Evolutionary conservation across 768 basidiomycete genomes (phyloP).

Genomic region (Daedaleopsis sinensis): DNA sequence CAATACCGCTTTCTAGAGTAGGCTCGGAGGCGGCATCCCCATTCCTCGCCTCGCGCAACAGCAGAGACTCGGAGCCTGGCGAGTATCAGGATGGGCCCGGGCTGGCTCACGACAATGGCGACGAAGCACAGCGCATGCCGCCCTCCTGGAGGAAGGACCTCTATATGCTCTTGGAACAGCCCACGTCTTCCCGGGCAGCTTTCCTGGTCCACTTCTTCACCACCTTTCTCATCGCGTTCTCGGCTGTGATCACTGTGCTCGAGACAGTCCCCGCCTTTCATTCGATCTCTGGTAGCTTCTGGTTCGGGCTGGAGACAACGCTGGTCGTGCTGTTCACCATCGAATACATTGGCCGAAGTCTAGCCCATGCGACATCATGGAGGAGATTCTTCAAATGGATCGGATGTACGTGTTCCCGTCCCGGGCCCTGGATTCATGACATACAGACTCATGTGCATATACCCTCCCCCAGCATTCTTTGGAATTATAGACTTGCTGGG

Average conservation of each 20-base stretch:
- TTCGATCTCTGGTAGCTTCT: conserved; percentile 64
- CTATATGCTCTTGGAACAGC: conserved; percentile 77
- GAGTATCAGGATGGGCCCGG: conserved; percentile 16
- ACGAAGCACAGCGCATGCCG: conserved; percentile 20
- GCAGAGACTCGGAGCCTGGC: conserved; percentile 7
- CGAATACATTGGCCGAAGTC: conserved; percentile 73
- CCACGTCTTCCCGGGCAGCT: conserved; percentile 74
- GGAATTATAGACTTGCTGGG: conserved; percentile 85
- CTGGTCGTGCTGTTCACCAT: conserved; percentile 85
- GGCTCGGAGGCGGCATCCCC: conserved; percentile 5
- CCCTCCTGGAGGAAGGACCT: conserved; percentile 66
- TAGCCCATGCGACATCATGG: conserved; percentile 80
- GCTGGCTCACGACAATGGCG: conserved; percentile 19
- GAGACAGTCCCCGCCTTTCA: conserved; percentile 83
- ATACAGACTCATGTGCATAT: conserved; percentile 1
- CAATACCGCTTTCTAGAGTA: conserved; percentile 16
- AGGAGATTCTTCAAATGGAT: conserved; percentile 63
- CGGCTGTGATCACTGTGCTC: conserved; percentile 74
- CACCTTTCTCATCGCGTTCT: conserved; percentile 72
- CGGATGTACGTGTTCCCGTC: conserved; percentile 51
- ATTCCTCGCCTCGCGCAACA: conserved; percentile 7
- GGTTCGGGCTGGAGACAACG: conserved; percentile 89
- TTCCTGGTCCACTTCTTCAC: conserved; percentile 75
- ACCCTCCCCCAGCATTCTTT: conserved; percentile 61
- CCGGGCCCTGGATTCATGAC: not conserved